These are phyloP conservation scores for Penicillium crustosum DNA, from an alignment of 2,329 filamentous ascomycete genomes.

Conservation along the genomic window DNA sequence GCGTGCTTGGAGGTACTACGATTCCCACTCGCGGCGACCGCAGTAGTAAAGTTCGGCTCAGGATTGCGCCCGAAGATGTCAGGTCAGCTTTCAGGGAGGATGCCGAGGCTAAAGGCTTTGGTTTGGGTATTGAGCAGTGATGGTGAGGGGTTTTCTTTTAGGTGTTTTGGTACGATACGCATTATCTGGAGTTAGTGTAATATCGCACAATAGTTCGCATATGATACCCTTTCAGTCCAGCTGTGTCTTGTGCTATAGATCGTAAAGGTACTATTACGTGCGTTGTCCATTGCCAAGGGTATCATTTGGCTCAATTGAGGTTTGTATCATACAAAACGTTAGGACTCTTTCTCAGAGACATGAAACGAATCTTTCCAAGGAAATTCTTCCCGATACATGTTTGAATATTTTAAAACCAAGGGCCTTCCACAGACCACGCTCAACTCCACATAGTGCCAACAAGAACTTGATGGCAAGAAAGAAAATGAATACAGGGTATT, in stretches of 20 bases:
- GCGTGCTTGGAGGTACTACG: constrained; percentile 41
- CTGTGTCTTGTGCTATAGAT: neutral
- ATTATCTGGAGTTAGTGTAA: constrained; percentile 14
- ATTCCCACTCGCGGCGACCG: constrained; percentile 70
- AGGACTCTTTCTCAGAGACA: constrained; percentile 12
- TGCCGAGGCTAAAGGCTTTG: constrained; percentile 77
- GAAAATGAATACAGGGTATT: constrained; percentile 26
- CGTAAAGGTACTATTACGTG: neutral
- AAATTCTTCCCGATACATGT: constrained; percentile 3
- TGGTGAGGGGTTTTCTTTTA: neutral
- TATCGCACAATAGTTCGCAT: constrained; percentile 11
- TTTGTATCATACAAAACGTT: constrained; percentile 1
- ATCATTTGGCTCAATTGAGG: neutral
- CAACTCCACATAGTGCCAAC: constrained; percentile 35
- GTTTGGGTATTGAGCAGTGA: constrained; percentile 52
- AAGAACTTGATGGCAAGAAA: constrained; percentile 12
- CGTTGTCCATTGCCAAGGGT: neutral
- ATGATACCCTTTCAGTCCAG: constrained; percentile 19
- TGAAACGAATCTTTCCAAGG: constrained; percentile 5
- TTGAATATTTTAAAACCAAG: constrained; percentile 9
- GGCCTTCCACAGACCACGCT: constrained; percentile 24
- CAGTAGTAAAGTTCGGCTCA: constrained; percentile 80
- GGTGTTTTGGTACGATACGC: constrained; percentile 2
- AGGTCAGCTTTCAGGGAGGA: constrained; percentile 86
- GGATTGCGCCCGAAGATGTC: constrained; percentile 88